Evolutionary conservation across 2,329 filamentous ascomycete species (phyloP).

Genomic region (Trichoderma pleuroti): DNA sequence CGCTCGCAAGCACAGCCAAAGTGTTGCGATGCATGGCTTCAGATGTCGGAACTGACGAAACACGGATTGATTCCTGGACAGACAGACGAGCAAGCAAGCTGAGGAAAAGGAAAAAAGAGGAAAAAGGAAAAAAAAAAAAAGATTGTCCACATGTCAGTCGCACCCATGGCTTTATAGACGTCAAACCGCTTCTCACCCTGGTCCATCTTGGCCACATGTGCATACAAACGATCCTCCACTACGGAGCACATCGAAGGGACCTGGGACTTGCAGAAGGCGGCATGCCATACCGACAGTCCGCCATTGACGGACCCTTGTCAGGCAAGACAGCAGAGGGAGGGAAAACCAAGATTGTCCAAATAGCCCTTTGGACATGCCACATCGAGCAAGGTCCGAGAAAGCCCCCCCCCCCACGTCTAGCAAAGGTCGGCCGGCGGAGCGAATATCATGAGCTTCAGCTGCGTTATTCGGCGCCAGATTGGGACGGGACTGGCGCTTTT

Average conservation of each 20-base stretch:
- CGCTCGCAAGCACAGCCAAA: constrained; percentile 26
- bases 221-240: neutral
- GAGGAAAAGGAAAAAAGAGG: neutral
- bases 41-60: neutral
- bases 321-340: neutral
- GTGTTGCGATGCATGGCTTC: constrained; percentile 27
- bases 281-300: neutral
- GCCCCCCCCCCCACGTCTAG: neutral
- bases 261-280: neutral
- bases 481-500: neutral
- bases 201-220: neutral
- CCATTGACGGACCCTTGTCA: neutral
- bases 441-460: neutral
- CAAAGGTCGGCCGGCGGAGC: neutral
- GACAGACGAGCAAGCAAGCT: neutral
- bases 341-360: neutral
- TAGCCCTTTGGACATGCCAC: neutral
- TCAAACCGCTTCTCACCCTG: neutral
- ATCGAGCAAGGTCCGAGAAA: neutral
- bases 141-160: neutral
- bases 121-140: neutral
- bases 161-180: neutral
- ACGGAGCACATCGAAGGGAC: neutral
- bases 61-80: neutral
- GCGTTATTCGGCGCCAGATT: neutral